Evolutionary conservation across 768 basidiomycete genomes (phyloP), one percentile per base, ranked within the genome.

Genomic region (Ramaria rubella): DNA sequence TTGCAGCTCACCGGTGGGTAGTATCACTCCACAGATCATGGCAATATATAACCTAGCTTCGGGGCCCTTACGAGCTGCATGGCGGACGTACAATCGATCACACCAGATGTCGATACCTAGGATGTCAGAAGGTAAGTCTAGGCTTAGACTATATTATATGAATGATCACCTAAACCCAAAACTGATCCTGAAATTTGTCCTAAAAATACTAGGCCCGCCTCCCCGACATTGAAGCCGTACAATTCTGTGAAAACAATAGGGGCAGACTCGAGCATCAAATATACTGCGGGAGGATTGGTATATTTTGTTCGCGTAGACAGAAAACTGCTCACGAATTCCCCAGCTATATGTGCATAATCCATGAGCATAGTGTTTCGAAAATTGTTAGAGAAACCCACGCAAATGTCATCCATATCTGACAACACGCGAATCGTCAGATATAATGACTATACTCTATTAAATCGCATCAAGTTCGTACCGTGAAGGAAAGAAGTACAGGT

Each of bases 201-300:
- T 34, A 86, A 71, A 63, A 81, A 85, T 66, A 79, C 80, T 43
- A 87, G 73, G 8, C 85, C 81, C 21, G 75, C 72, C 19, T 78
- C 69, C 24, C 84, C 83, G 21, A 73, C 64, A 56, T 72, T 75
- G 62, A 86, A 79, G 49, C 74, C 63, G 54, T 85, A 81, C 1
- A 76, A 23, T 23, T 56, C 40, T 2, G 5, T 44, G 38, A 54
- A 48, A 7, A 54, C 52, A 26, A 54, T 23, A 19, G 52, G 36
- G 26, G 43, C 29, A 30, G 52, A 21, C 42, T 54, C 38, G 9
- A 54, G 29, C 52, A 54, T 21, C 27, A 54, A 15, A 40, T 54
- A 54, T 3, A 54, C 52, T 54, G 23, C n/a, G 4, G 14, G 11
- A 15, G 8, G 30, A 52, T 26, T 30, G 14, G 46, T 27, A n/a